Percentiles rank a stretch among this genome's conserved stretches.
phyloP scores from a whole-genome alignment of 208 protist genomes.

The Trypanosoma lewisi region DNA sequence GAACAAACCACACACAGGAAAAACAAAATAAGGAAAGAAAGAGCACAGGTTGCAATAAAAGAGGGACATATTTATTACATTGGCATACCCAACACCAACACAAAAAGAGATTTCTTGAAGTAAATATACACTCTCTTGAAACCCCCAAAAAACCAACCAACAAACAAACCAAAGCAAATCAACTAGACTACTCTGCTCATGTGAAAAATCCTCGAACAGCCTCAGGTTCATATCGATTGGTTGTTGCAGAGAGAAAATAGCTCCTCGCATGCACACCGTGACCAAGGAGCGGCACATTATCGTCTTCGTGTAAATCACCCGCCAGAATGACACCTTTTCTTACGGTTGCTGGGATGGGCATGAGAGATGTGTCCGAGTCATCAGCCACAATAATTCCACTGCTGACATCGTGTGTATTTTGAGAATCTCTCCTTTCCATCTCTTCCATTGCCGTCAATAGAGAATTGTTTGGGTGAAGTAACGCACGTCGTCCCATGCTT shows the following conservation, averaged over 20 bases:
- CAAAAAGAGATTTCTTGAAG: too few relatives aligned
- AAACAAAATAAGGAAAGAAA: too few relatives aligned
- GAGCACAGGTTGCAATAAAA: too few relatives aligned
- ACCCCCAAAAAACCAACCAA: conserved; percentile 20
- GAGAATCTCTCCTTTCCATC: conserved; percentile 3
- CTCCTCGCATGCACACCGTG: conserved; percentile 32
- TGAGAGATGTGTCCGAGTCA: background rate
- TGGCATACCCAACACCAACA: too few relatives aligned
- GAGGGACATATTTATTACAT: too few relatives aligned
- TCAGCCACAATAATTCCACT: conserved; percentile 13
- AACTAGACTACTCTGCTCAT: background rate
- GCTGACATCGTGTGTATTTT: conserved; percentile 2
- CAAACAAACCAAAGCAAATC: conserved; percentile 1
- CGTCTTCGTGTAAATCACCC: background rate
- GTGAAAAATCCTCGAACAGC: conserved; percentile 44
- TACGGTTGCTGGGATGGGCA: background rate
- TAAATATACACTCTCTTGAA: too few relatives aligned
- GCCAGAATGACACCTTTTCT: conserved; percentile 5
- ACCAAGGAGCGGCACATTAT: conserved; percentile 10
- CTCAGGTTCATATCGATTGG: conserved; percentile 49
- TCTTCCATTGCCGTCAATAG: background rate
- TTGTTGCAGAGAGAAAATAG: conserved; percentile 53
- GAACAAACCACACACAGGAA: too few relatives aligned
- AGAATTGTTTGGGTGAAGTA: conserved; percentile 18
- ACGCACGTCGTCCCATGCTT: background rate